Evolutionary conservation across 2,329 filamentous ascomycete species (phyloP).

Genomic region (Phyllosticta citriasiana): DNA sequence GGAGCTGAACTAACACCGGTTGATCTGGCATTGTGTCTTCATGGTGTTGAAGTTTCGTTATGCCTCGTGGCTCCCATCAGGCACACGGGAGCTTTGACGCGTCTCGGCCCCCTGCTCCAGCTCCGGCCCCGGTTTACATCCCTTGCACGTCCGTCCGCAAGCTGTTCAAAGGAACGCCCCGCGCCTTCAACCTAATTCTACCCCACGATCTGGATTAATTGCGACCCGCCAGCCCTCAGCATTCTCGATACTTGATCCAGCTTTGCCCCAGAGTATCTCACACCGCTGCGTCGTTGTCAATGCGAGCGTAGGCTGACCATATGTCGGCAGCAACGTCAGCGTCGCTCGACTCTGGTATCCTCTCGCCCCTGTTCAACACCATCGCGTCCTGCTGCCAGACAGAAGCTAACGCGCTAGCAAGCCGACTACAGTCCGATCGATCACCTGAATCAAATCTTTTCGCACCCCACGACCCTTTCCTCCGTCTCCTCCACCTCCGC

Average conservation of each 20-base stretch:
- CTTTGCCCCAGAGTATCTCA: background rate
- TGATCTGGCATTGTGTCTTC: background rate
- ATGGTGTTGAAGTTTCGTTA: background rate
- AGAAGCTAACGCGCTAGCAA: slow-evolving; percentile 22
- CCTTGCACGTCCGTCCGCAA: background rate
- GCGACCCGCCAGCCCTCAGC: background rate
- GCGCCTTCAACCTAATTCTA: slow-evolving; percentile 2
- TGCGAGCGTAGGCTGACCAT: slow-evolving; percentile 23
- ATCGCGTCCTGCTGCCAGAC: background rate
- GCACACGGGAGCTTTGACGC: slow-evolving; percentile 5
- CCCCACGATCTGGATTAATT: background rate
- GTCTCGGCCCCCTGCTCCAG: slow-evolving; percentile 5
- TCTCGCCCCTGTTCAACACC: slow-evolving; percentile 2
- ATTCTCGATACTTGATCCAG: background rate
- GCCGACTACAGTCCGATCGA: slow-evolving; percentile 86
- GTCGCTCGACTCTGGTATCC: slow-evolving; percentile 29
- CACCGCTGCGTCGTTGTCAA: slow-evolving; percentile 16
- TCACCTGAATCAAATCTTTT: slow-evolving; percentile 89
- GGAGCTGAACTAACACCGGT: no score
- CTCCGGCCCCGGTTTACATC: slow-evolving; percentile 5
- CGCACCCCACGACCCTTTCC: slow-evolving; percentile 73
- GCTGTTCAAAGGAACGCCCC: background rate
- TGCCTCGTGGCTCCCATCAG: background rate
- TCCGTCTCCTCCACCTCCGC: slow-evolving; percentile 66
- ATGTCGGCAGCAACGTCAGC: slow-evolving; percentile 26